Conservation (phyloP, 805 yeast species). For the Metschnikowia orientalis region DNA sequence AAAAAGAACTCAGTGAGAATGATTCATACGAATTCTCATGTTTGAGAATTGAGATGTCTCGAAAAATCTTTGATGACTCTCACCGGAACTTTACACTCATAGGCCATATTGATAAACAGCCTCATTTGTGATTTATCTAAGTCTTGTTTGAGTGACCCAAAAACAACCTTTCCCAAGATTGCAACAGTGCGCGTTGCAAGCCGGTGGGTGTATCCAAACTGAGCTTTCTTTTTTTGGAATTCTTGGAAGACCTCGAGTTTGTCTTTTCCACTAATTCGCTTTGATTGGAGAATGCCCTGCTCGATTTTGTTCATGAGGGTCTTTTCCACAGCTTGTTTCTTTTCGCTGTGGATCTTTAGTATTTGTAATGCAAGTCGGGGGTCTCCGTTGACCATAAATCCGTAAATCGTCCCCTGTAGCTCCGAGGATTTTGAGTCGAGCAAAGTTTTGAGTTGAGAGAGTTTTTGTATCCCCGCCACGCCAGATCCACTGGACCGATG, state of each 20-base stretch:
- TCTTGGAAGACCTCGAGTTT: conserved; percentile 18
- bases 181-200: conserved; percentile 10
- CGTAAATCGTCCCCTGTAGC: conserved; percentile 19
- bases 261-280: conserved; percentile 14
- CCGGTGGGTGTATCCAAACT: conserved; percentile 18
- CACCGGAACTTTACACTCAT: conserved; percentile 9
- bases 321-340: conserved; percentile 19
- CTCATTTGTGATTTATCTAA: conserved; percentile 14
- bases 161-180: conserved; percentile 12
- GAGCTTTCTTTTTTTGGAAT: conserved; percentile 17
- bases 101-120: conserved; percentile 10
- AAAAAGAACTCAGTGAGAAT: conserved; percentile 5
- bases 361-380: conserved; percentile 26
- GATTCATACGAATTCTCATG: conserved; percentile 1
- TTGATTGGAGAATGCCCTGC: conserved; percentile 26
- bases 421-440: conserved; percentile 14
- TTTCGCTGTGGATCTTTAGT: conserved; percentile 20
- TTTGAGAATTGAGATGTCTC: conserved; percentile 1
- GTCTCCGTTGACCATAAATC: conserved; percentile 24
- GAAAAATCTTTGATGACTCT: conserved; percentile 6
- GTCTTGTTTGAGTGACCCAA: conserved; percentile 11
- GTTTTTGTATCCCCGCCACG: conserved; percentile 15
- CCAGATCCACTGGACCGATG: conserved; percentile 9
- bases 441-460: conserved; percentile 19
- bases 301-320: conserved; percentile 21